Conservation (phyloP, 2,329 filamentous ascomycete species). For the Fonsecaea pugnacius region DNA sequence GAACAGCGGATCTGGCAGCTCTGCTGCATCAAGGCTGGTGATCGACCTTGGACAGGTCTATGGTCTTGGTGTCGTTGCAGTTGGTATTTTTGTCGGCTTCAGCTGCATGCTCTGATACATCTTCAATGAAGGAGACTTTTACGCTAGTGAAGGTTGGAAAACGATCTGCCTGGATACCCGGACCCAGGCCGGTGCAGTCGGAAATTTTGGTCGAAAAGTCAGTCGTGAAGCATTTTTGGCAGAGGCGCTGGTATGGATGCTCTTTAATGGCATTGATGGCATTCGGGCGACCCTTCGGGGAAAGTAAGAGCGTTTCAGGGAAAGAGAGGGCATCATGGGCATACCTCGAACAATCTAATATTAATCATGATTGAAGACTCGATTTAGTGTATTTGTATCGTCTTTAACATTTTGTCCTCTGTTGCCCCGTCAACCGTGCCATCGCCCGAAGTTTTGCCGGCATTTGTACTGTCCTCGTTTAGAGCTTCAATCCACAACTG, state of each 20-base stretch:
- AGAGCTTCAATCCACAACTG: conserved; percentile 10
- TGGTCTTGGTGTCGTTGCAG: conserved; percentile 59
- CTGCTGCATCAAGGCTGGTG: conserved; percentile 45
- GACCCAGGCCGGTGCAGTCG: conserved; percentile 8
- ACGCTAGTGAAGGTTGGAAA: neutral
- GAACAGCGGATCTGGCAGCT: conserved; percentile 26
- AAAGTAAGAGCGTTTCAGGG: neutral
- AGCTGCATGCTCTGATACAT: conserved; percentile 55
- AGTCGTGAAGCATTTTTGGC: conserved; percentile 25
- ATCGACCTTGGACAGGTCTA: conserved; percentile 61
- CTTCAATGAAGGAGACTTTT: neutral
- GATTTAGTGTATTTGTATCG: neutral
- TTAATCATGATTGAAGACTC: conserved; percentile 19
- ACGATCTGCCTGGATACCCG: neutral
- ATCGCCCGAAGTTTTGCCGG: conserved; percentile 22
- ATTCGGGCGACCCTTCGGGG: neutral
- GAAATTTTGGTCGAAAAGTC: conserved; percentile 14
- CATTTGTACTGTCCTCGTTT: neutral
- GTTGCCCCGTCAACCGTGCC: conserved; percentile 14
- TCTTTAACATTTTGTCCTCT: neutral
- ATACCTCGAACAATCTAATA: conserved; percentile 11
- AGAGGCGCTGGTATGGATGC: conserved; percentile 22
- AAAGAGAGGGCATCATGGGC: neutral
- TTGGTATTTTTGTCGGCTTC: conserved; percentile 63
- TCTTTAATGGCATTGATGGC: conserved; percentile 1